Percentiles rank a stretch among this genome's conserved stretches.
Evolutionary conservation across 176 grass and related monocot genomes (phyloP).

Genomic region (Melocanna baccifera): DNA sequence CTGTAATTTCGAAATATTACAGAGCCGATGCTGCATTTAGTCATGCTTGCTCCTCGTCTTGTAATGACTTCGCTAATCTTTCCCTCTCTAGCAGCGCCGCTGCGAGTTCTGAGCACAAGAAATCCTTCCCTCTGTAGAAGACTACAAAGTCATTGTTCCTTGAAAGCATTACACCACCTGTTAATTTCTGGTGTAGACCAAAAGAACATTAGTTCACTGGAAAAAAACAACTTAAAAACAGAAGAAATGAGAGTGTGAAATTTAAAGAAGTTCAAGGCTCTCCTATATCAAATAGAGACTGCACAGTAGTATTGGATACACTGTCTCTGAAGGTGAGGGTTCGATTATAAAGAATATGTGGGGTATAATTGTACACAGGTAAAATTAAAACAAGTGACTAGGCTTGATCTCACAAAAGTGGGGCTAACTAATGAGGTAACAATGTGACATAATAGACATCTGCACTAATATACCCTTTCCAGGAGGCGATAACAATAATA

Average conservation of each 20-base stretch:
- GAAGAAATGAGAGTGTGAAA: slow-evolving; percentile 14
- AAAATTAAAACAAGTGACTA: not conserved
- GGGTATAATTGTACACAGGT: not conserved
- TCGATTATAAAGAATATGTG: not conserved
- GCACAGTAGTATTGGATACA: not conserved
- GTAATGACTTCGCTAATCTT: slow-evolving; percentile 60
- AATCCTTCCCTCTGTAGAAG: slow-evolving; percentile 98
- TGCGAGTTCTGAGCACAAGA: slow-evolving; percentile 68
- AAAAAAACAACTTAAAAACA: slow-evolving; percentile 25
- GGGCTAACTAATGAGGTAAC: too few species aligned
- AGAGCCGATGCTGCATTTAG: slow-evolving; percentile 41
- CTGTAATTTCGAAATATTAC: too few species aligned
- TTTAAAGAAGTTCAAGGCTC: not conserved
- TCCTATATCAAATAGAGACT: not conserved
- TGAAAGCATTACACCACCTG: slow-evolving; percentile 82
- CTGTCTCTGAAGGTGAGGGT: not conserved
- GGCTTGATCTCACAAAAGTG: not conserved
- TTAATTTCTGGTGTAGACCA: slow-evolving; percentile 68
- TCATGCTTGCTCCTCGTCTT: slow-evolving; percentile 79
- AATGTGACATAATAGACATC: not conserved
- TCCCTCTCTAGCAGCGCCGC: slow-evolving; percentile 80
- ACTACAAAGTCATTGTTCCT: slow-evolving; percentile 90
- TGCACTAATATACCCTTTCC: not conserved
- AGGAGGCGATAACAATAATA: not conserved
- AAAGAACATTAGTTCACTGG: slow-evolving; percentile 22